Base-by-base conservation (phyloP, 2,329 filamentous ascomycete species). In the Coleophoma eucalyptorum region DNA sequence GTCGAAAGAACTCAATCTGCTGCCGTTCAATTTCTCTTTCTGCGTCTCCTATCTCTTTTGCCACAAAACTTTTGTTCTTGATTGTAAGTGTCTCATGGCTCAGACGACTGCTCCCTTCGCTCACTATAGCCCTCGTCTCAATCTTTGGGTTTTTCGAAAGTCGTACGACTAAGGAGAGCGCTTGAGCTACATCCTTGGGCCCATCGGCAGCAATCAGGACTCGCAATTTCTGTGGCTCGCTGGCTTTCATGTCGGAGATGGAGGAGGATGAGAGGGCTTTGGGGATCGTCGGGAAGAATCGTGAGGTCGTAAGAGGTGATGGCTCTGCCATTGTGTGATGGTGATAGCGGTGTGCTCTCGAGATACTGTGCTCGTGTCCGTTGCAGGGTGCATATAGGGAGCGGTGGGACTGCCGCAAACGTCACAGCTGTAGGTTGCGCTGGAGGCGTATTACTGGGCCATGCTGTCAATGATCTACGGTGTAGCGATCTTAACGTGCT, bases 171-270 rank as follows among this genome's bases (percentile, higher is more conserved):
- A 89, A 76, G 16, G 82, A 74, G 63, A 85, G 79, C 48, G 84
- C 84, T 69, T 81, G 86, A 42, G 83, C 81, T 31, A 83, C 79
- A 61, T 87, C 83, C 50, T 79, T 76, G 43, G 79, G 75, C 52
- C 86, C 84, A 59, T 86, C 85, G 51, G 85, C 79, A 51, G 82
- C 82, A 34, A 89, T 75, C 33, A 89, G 78, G 50, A 89, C 76
- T 54, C 75, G 79, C 31, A 86, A 69, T 56, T 79, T 80, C 56
- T 68, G 72, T 53, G 54, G 67, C 59, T 88, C 86, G 31, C 86
- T 60, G 34, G 54, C 48, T 45, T 57, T 54, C 62, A 66, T 65
- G 40, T 65, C 64, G 45, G 57, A 42, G 21, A 63, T 55, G 15
- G 59, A 60, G 21, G 62, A 60, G 6, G 58, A 61, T 10, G 48